phyloP scores from a whole-genome alignment of 177 flowering plant species.

The Telopea speciosissima region DNA sequence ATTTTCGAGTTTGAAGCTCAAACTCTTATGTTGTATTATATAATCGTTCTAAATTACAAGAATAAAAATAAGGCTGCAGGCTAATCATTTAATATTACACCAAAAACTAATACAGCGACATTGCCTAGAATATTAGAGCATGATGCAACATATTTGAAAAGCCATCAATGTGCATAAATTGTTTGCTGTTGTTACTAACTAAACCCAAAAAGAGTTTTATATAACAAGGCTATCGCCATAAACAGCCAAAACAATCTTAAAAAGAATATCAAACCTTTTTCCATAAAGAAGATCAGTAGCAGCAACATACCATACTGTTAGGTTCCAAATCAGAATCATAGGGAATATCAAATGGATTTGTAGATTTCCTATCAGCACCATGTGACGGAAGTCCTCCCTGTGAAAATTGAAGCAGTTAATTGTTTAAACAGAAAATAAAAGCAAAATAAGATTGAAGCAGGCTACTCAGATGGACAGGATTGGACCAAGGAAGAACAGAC shows the following conservation, averaged over 20 bases:
- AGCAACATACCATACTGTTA: conserved; percentile 46
- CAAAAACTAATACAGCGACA: too few relatives aligned
- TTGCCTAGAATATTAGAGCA: too few relatives aligned
- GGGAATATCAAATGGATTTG: conserved; percentile 84
- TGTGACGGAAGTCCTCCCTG: conserved; percentile 40
- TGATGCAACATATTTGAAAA: too few relatives aligned
- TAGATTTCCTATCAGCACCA: conserved; percentile 38
- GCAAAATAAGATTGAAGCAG: background rate
- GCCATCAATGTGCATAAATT: too few relatives aligned
- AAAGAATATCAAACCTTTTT: background rate
- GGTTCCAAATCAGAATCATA: conserved; percentile 50
- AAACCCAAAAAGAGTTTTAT: background rate
- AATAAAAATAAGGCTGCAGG: too few relatives aligned
- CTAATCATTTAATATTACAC: too few relatives aligned
- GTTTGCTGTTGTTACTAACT: background rate
- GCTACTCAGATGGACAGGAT: background rate
- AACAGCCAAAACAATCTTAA: background rate
- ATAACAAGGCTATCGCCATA: background rate
- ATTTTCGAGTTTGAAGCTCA: too few relatives aligned
- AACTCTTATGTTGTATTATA: too few relatives aligned
- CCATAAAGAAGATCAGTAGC: background rate
- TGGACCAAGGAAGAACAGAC: conserved; percentile 19
- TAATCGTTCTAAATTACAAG: too few relatives aligned
- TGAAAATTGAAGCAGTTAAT: background rate
- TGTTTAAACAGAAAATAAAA: background rate